Evolutionary conservation across 1,139 yeast genomes (phyloP), one percentile per base, ranked within the genome.

Genomic region (Candida sanyaensis): DNA sequence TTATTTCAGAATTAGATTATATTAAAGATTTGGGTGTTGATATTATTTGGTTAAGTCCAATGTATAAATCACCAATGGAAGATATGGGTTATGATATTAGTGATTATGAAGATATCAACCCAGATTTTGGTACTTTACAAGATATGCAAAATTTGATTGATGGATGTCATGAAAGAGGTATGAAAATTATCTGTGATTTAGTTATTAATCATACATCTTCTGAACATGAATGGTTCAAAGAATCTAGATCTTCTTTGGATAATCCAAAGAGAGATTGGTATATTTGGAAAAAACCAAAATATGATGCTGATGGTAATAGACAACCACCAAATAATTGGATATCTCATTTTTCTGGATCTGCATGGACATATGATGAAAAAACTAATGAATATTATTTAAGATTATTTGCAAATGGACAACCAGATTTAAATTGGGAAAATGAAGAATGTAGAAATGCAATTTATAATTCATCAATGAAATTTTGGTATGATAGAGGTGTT

Each of bases 61-160:
- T 78, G 69, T 80, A 72, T 62, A 81, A 78, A 52, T 77, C 83
- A 2, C 86, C 86, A 4, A 81, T 78, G 57, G 78, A 77, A 41
- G 86, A 81, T 57, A 81, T 81, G 86, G 86, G 86, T 2, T 81
- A 81, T 60, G 86, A 81, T 57, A 78, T 81, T 54, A 66, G 78
- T 32, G 77, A 81, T 62, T 81, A 81, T 60, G 71, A 77, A 57
- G 70, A 64, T 12, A 72, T 81, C 36, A 74, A 80, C 59, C 77
- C 80, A 4, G 68, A 67, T 52, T 81, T 79, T 58, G 86, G 86
- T 41, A 72, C 81, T 10, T 60, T 80, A 62, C 73, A 74, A 44
- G 83, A 78, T 55, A 73, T 77, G 75, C 78, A 78, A 54, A 53
- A 59, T 12, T 68, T 81, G 60, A 76, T 81, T 50, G 67, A 68